Conservation (phyloP, 2,329 filamentous ascomycete genomes). For the Emergomyces orientalis region DNA sequence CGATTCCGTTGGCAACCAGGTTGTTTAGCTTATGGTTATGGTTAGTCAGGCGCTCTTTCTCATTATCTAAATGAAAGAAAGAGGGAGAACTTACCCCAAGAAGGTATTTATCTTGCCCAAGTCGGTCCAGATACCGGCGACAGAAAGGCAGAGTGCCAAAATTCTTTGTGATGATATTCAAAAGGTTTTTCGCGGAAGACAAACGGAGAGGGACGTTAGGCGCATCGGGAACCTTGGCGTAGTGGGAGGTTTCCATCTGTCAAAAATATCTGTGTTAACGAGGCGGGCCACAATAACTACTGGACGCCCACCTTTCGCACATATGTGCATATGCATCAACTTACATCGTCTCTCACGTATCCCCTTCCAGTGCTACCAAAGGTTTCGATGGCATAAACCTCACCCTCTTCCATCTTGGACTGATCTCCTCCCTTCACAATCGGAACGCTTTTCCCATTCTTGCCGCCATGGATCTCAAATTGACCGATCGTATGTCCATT, state of each 20-base stretch:
- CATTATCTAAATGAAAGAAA: neutral
- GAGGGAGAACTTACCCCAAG: slow-evolving; percentile 56
- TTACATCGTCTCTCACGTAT: slow-evolving; percentile 73
- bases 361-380: slow-evolving; percentile 91
- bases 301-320: neutral
- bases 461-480: slow-evolving; percentile 84
- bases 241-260: slow-evolving; percentile 74
- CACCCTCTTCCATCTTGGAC: slow-evolving; percentile 96
- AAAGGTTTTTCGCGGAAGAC: slow-evolving; percentile 71
- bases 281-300: neutral
- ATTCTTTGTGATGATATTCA: slow-evolving; percentile 90
- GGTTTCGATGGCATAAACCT: slow-evolving; percentile 91
- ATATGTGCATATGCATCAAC: slow-evolving; percentile 19
- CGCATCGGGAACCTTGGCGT: slow-evolving; percentile 64
- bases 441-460: slow-evolving; percentile 79
- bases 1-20: slow-evolving; percentile 70
- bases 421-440: slow-evolving; percentile 82
- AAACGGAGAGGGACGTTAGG: slow-evolving; percentile 67
- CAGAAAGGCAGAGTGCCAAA: slow-evolving; percentile 90
- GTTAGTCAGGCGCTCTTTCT: slow-evolving; percentile 21
- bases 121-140: slow-evolving; percentile 76
- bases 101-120: slow-evolving; percentile 93
- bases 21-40: slow-evolving; percentile 59
- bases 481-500: slow-evolving; percentile 85
- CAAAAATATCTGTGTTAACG: slow-evolving; percentile 13